Evolutionary conservation across 2,329 filamentous ascomycete genomes (phyloP).

Genomic region (Trichoderma citrinoviride): DNA sequence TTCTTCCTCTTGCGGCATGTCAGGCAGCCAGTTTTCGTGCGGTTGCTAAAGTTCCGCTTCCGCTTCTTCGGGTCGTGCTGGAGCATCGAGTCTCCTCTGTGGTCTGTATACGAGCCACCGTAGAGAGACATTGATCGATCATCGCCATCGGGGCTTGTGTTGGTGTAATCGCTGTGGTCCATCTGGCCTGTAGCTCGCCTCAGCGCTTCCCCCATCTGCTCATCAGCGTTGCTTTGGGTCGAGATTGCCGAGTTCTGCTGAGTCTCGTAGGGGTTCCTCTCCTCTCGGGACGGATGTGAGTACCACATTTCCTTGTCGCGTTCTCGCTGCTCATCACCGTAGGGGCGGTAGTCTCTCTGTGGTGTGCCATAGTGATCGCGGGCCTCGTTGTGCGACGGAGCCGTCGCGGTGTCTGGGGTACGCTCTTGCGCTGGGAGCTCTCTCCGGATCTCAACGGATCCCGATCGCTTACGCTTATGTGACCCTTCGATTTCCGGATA

Average conservation of each 20-base stretch:
- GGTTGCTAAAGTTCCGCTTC: constrained; percentile 85
- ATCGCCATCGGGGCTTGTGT: constrained; percentile 55
- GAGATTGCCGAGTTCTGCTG: constrained; percentile 47
- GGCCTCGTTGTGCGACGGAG: constrained; percentile 36
- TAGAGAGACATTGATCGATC: constrained; percentile 45
- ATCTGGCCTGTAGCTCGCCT: constrained; percentile 46
- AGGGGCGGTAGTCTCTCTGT: constrained; percentile 46
- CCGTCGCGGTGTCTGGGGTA: constrained; percentile 35
- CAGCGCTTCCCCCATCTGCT: constrained; percentile 47
- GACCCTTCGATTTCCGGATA: constrained; percentile 48
- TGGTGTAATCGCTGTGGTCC: constrained; percentile 50
- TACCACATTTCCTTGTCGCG: constrained; percentile 51
- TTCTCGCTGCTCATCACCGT: constrained; percentile 43
- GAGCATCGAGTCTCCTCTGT: constrained; percentile 48
- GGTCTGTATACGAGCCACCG: constrained; percentile 45
- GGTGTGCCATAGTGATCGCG: constrained; percentile 45
- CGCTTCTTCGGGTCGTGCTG: constrained; percentile 66
- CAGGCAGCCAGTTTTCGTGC: constrained; percentile 93
- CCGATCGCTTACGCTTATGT: constrained; percentile 69
- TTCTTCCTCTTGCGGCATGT: constrained; percentile 92
- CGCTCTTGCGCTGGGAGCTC: constrained; percentile 37
- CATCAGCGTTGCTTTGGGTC: constrained; percentile 48
- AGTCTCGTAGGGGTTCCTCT: constrained; percentile 47
- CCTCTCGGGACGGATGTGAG: constrained; percentile 46
- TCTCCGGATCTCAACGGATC: constrained; percentile 52